phyloP scores from a whole-genome alignment of 2,329 filamentous ascomycete species.

The Fusarium miscanthi region DNA sequence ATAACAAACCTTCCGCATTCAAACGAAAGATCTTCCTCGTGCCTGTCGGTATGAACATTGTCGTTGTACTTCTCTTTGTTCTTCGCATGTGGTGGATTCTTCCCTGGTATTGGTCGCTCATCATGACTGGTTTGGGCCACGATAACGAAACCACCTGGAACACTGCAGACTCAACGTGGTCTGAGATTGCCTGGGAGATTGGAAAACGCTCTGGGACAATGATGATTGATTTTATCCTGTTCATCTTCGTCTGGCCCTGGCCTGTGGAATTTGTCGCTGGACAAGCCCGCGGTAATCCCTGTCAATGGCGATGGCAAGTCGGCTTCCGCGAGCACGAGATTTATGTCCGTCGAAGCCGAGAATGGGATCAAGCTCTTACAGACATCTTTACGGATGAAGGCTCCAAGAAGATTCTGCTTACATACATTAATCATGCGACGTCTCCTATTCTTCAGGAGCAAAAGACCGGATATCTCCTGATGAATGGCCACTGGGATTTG shows the following conservation, averaged over 20 bases:
- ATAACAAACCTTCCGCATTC: constrained; percentile 73
- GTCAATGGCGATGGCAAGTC: constrained; percentile 76
- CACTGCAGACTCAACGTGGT: constrained; percentile 65
- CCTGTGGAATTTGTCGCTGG: constrained; percentile 78
- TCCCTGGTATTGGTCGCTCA: constrained; percentile 77
- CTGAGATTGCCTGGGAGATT: constrained; percentile 67
- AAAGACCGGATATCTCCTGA: constrained; percentile 89
- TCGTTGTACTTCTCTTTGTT: constrained; percentile 71
- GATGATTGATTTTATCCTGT: constrained; percentile 77
- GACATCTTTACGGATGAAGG: constrained; percentile 64
- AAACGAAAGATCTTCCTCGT: constrained; percentile 88
- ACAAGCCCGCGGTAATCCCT: constrained; percentile 67
- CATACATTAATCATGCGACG: constrained; percentile 75
- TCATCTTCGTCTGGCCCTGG: constrained; percentile 78
- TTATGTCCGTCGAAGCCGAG: constrained; percentile 80
- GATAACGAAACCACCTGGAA: constrained; percentile 74
- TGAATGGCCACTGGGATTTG: constrained; percentile 87
- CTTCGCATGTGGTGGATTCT: constrained; percentile 76
- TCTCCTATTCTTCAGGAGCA: constrained; percentile 72
- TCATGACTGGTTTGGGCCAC: constrained; percentile 73
- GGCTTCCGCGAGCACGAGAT: constrained; percentile 86
- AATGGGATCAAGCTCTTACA: constrained; percentile 72
- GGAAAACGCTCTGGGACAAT: constrained; percentile 72
- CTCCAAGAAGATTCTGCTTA: constrained; percentile 68
- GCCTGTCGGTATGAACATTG: constrained; percentile 79